phyloP scores from a whole-genome alignment of 768 basidiomycete species.

The Coprinellus micaceus region DNA sequence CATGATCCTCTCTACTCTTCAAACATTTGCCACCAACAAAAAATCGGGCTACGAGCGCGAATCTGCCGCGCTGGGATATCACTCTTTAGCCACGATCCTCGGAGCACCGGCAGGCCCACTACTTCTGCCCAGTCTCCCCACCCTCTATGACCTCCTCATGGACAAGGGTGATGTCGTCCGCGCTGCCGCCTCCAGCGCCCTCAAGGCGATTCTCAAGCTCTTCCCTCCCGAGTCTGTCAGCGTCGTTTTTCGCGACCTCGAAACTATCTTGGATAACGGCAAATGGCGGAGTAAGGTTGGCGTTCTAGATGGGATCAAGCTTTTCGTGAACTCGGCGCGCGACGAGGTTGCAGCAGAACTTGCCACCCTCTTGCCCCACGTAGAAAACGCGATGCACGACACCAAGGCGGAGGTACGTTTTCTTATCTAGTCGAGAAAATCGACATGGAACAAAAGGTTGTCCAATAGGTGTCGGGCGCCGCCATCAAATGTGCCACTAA shows the following conservation, averaged over 20 bases:
- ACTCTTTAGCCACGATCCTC: conserved; percentile 65
- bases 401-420: conserved; percentile 84
- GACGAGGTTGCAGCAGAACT: conserved; percentile 82
- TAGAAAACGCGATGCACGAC: conserved; percentile 92
- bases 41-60: conserved; percentile 88
- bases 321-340: conserved; percentile 62
- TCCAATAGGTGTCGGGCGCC: conserved; percentile 76
- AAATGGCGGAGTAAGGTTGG: conserved; percentile 98
- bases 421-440: no score
- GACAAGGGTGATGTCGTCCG: conserved; percentile 95
- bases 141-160: conserved; percentile 80
- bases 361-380: conserved; percentile 75
- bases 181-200: conserved; percentile 70
- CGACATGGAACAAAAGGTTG: no score
- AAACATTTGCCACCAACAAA: conserved; percentile 72
- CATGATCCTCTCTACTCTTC: conserved; percentile 59
- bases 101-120: conserved; percentile 71
- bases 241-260: conserved; percentile 63
- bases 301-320: conserved; percentile 80
- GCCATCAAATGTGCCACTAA: conserved; percentile 88
- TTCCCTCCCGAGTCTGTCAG: conserved; percentile 80
- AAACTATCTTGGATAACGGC: conserved; percentile 72
- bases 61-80: conserved; percentile 78
- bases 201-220: conserved; percentile 80
- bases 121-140: conserved; percentile 71